Percentiles rank a stretch among this genome's conserved stretches.
phyloP scores from a whole-genome alignment of 78 protist species.

The Chrysochromulina parva region DNA sequence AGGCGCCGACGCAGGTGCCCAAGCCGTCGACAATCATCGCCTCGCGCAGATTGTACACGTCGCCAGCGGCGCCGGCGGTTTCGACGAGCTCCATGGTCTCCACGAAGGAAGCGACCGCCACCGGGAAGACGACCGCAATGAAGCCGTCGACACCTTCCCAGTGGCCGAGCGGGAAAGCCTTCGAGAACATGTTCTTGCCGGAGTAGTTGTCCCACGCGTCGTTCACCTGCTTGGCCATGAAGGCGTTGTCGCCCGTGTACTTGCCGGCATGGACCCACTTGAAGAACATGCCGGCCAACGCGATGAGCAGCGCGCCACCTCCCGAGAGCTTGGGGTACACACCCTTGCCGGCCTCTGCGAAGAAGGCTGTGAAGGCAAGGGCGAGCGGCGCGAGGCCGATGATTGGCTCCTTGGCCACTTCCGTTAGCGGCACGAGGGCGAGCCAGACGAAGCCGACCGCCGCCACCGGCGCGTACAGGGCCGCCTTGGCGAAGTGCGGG shows the following conservation, averaged over 20 bases:
- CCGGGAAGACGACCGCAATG: neutral
- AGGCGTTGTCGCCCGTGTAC: too few species aligned
- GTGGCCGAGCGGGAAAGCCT: too few species aligned
- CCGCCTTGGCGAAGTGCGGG: neutral
- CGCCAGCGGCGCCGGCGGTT: neutral
- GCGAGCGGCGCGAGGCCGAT: neutral
- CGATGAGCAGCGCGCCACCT: neutral
- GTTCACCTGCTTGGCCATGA: too few species aligned
- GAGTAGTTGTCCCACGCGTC: too few species aligned
- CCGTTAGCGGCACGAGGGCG: neutral
- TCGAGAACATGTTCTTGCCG: too few species aligned
- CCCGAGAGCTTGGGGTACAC: neutral
- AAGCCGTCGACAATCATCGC: neutral
- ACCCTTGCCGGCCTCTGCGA: neutral
- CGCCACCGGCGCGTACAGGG: neutral
- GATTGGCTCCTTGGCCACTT: neutral
- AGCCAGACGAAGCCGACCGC: constrained; percentile 13
- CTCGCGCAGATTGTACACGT: neutral
- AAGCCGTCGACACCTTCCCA: too few species aligned
- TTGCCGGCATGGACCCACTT: neutral
- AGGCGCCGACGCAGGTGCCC: neutral
- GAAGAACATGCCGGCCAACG: neutral
- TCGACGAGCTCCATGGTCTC: neutral
- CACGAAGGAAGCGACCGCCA: neutral
- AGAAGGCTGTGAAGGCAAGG: neutral